phyloP scores from a whole-genome alignment of 176 grass and related monocot genomes.

The Cenchrus fungigraminus region DNA sequence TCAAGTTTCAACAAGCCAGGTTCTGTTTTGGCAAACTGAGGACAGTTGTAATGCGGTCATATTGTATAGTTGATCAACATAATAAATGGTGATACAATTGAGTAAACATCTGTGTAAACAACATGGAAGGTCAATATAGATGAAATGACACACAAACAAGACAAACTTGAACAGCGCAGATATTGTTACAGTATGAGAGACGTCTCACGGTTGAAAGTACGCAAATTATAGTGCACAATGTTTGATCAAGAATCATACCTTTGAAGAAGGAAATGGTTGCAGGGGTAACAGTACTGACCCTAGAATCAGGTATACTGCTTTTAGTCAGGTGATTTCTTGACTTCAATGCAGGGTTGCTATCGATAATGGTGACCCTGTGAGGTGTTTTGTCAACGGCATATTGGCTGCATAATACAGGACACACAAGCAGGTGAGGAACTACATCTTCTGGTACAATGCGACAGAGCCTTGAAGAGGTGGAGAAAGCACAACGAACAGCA shows the following conservation, averaged over 20 bases:
- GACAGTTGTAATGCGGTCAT: not conserved
- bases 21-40: not conserved
- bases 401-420: conserved; percentile 52
- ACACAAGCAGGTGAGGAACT: conserved; percentile 32
- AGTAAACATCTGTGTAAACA: not conserved
- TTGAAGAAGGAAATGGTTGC: conserved; percentile 87
- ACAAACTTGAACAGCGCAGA: not conserved
- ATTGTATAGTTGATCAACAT: not conserved
- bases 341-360: conserved; percentile 73
- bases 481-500: conserved; percentile 15
- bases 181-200: not conserved
- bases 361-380: conserved; percentile 65
- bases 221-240: not conserved
- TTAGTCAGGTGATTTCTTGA: conserved; percentile 64
- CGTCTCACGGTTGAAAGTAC: not conserved
- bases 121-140: not conserved
- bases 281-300: conserved; percentile 91
- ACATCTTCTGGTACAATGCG: not conserved
- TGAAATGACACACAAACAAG: conserved; percentile 16
- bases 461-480: not conserved
- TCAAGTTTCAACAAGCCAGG: not conserved
- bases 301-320: conserved; percentile 71
- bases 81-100: not conserved
- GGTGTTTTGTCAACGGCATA: conserved; percentile 78
- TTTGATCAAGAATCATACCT: conserved; percentile 56